A percentile compares a stretch with the other conserved stretches of the same genome.
Conservation (phyloP, 2,329 filamentous ascomycete genomes). For the Fusarium miscanthi region DNA sequence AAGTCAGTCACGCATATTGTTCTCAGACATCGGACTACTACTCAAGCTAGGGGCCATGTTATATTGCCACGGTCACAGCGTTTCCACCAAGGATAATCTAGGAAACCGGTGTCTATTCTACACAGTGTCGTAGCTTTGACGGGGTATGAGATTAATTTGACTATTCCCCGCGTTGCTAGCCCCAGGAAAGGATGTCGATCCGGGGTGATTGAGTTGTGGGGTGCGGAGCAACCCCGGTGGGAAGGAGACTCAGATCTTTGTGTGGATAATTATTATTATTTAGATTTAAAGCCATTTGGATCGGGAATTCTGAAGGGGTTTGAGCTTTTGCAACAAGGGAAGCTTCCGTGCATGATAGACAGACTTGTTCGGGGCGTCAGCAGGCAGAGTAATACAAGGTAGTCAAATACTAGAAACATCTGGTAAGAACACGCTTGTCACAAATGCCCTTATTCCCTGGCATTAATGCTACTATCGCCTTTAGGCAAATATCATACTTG, state of each 20-base stretch:
- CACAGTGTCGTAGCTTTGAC: not conserved
- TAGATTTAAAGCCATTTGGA: no score
- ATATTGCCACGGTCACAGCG: not conserved
- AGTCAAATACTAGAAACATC: not conserved
- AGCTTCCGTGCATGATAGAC: not conserved
- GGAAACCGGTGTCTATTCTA: not conserved
- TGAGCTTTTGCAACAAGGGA: not conserved
- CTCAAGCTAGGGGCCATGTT: not conserved
- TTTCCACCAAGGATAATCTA: slow-evolving; percentile 34
- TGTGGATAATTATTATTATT: no score
- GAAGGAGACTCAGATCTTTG: slow-evolving; percentile 4
- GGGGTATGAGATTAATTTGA: not conserved
- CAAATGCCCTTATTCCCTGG: not conserved
- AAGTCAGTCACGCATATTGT: not conserved
- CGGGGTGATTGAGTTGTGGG: slow-evolving; percentile 16
- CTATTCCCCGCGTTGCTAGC: slow-evolving; percentile 11
- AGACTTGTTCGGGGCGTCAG: not conserved
- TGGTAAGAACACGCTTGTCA: not conserved
- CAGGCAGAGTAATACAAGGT: not conserved
- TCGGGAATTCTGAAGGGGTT: not conserved
- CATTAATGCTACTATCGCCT: not conserved
- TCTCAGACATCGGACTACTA: not conserved
- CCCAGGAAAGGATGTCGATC: slow-evolving; percentile 7
- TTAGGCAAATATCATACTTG: slow-evolving; percentile 23
- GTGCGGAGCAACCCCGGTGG: not conserved